Conservation (phyloP, 73 alveolate genomes). For the Tetrahymena elliotti region DNA sequence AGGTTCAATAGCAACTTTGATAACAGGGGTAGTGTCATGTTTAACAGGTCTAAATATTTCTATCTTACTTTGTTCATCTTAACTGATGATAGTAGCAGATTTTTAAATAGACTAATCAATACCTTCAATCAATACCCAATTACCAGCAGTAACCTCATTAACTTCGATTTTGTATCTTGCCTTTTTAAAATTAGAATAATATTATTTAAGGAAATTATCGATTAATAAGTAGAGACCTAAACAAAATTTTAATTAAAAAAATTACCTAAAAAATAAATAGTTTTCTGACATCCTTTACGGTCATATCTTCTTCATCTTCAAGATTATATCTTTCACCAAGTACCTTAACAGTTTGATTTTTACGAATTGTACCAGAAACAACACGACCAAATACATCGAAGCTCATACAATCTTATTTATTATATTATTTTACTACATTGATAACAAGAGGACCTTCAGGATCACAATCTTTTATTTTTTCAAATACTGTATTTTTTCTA, state of each 20-base stretch:
- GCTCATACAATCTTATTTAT: slow-evolving; percentile 77
- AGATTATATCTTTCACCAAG: slow-evolving; percentile 88
- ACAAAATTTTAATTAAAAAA: too few species aligned
- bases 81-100: slow-evolving; percentile 68
- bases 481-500: slow-evolving; percentile 60
- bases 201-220: background rate
- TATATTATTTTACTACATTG: slow-evolving; percentile 77
- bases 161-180: slow-evolving; percentile 77
- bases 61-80: slow-evolving; percentile 36
- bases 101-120: slow-evolving; percentile 70
- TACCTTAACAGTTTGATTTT: slow-evolving; percentile 84
- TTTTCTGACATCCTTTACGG: slow-evolving; percentile 51
- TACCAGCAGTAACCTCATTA: slow-evolving; percentile 78
- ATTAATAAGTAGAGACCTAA: too few species aligned
- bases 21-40: slow-evolving; percentile 55
- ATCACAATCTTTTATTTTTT: slow-evolving; percentile 54
- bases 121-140: slow-evolving; percentile 87
- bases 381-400: slow-evolving; percentile 97
- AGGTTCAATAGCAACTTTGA: slow-evolving; percentile 98
- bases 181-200: background rate
- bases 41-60: slow-evolving; percentile 69
- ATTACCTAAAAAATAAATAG: slow-evolving; percentile 61
- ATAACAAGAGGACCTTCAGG: slow-evolving; percentile 68
- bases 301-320: slow-evolving; percentile 93
- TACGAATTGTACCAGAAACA: slow-evolving; percentile 88